phyloP scores from a whole-genome alignment of 169 alveolate species.

The Perkinsus marinus region DNA sequence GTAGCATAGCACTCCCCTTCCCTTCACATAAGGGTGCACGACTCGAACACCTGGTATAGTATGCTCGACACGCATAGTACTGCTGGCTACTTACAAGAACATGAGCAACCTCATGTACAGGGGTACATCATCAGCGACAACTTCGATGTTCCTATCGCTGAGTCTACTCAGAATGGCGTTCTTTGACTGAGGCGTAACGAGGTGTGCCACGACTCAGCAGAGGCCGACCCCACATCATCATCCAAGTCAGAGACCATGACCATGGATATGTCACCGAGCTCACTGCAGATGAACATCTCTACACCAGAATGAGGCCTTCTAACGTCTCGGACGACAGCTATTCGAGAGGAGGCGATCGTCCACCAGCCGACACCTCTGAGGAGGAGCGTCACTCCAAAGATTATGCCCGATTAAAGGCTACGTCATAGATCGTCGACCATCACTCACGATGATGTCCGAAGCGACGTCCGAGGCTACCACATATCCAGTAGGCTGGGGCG shows the following conservation, averaged over 20 bases:
- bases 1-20: background rate
- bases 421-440: too few species aligned
- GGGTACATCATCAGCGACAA: background rate
- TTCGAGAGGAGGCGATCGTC: background rate
- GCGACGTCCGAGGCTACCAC: too few species aligned
- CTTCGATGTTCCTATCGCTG: background rate
- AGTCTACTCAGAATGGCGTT: background rate
- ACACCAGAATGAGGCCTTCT: background rate
- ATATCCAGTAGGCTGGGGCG: background rate
- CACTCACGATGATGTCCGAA: too few species aligned
- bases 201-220: background rate
- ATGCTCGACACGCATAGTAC: too few species aligned
- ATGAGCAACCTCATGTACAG: background rate
- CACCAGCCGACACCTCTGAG: background rate
- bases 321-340: background rate
- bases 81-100: background rate
- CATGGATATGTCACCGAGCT: background rate
- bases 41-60: background rate
- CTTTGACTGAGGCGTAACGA: background rate
- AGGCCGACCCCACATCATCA: background rate
- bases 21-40: background rate
- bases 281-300: background rate
- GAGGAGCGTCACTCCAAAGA: background rate
- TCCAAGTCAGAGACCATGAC: background rate
- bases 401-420: too few species aligned